These are phyloP conservation scores for Haematococcus lacustris DNA, from an alignment of 139 green algal species.

Conservation along the genomic window DNA sequence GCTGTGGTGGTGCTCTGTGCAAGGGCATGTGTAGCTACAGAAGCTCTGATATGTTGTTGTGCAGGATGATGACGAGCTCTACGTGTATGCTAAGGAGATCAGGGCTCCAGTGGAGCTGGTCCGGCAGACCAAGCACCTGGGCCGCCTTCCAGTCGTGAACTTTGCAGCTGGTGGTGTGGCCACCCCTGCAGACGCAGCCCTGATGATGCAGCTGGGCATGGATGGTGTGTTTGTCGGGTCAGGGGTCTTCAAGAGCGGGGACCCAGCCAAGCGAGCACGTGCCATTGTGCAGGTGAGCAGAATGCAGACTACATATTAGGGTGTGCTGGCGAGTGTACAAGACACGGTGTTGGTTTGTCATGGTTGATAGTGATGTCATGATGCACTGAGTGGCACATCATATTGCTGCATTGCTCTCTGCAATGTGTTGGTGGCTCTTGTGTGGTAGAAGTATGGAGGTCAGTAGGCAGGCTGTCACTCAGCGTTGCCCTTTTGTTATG, in stretches of 20 bases:
- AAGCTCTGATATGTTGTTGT: too few relatives aligned
- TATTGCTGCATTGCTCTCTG: too few relatives aligned
- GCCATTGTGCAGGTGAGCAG: conserved; percentile 91
- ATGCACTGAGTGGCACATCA: too few relatives aligned
- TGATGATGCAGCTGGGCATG: conserved; percentile 99
- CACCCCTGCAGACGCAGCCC: conserved; percentile 94
- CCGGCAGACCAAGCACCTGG: conserved; percentile 78
- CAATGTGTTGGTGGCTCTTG: too few relatives aligned
- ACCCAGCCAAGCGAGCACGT: conserved; percentile 84
- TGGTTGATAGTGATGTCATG: conserved; percentile 4
- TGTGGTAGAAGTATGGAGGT: too few relatives aligned
- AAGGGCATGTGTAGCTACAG: too few relatives aligned
- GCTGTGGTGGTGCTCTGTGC: too few relatives aligned
- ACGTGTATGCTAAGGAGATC: conserved; percentile 98
- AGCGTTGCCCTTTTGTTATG: too few relatives aligned
- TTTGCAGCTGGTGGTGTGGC: conserved; percentile 98
- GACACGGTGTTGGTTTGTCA: too few relatives aligned
- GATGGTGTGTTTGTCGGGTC: conserved; percentile 98
- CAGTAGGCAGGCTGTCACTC: too few relatives aligned
- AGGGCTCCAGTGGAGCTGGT: conserved; percentile 92
- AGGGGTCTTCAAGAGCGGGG: conserved; percentile 98
- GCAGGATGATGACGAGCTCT: conserved; percentile 99
- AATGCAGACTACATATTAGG: too few relatives aligned
- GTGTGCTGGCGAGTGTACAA: too few relatives aligned
- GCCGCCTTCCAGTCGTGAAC: conserved; percentile 96